Evolutionary conservation across 257 asterid genomes (phyloP), one percentile per base, ranked within the genome.

Genomic region (Capsicum baccatum): DNA sequence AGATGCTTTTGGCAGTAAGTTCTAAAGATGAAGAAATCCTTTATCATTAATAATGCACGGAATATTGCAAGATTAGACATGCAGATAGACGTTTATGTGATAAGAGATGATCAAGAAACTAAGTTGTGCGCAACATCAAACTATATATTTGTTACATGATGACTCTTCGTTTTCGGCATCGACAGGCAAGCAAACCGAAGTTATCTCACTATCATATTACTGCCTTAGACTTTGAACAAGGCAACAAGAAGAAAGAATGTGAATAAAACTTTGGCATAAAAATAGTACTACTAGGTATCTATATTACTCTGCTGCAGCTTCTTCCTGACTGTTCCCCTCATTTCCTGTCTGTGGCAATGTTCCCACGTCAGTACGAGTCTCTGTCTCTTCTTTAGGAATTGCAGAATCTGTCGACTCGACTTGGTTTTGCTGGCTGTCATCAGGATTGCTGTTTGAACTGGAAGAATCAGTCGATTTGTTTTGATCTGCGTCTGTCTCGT

Each of bases 291-390:
- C 52, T 68, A 16, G 37, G 42, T 62, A 26, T 55, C 67, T 76
- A 60, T 69, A 26, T 90, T 87, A 92, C 93, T 91, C 78, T 21
- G 95, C 92, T 83, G 90, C 87, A 5, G 97, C 93, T 12, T 92
- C 89, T 19, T 89, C 92, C 8, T 87, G 87, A 84, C 50, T 84
- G 86, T 86, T 89, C 44, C 85, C 88, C 79, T 79, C 91, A 8
- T 55, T 85, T 70, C 91, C 97, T 6, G 91, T 84, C 54, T 89
- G 93, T 3, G 96, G 97, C 89, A 95, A 91, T 14, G 97, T 94
- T 73, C 84, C 91, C 76, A 93, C 80, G 85, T 92, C 94, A 0
- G 89, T 91, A 47, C 91, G 98, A 66, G 94, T 90, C 3, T 93
- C 97, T 79, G 86, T 91, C 91, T 90, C 95, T 82, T 91, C 95